A percentile compares a stretch with the other conserved stretches of the same genome.
These are phyloP conservation scores for Boletus reticulatus DNA, from an alignment of 768 basidiomycete genomes.

Conservation along the genomic window DNA sequence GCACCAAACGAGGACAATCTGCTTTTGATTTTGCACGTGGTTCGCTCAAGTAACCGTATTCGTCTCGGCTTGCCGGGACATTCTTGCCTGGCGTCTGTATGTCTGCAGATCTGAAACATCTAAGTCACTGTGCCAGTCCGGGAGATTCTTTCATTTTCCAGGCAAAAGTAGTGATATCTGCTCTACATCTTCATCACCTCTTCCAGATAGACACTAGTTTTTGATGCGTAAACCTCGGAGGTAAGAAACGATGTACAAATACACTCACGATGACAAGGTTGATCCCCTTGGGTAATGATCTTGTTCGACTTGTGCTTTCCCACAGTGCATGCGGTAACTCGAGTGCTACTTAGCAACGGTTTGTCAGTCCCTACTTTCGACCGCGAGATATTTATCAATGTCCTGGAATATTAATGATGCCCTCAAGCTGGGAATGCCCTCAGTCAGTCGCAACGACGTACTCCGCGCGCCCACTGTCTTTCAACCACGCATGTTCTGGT, in stretches of 20 bases:
- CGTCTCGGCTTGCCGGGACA: too few relatives aligned
- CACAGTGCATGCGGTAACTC: not conserved
- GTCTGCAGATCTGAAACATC: too few relatives aligned
- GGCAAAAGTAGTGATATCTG: not conserved
- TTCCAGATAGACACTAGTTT: not conserved
- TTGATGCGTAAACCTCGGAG: not conserved
- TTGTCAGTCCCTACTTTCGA: too few relatives aligned
- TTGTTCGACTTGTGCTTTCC: not conserved
- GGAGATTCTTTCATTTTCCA: not conserved
- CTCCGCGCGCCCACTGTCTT: not conserved
- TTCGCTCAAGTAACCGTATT: too few relatives aligned
- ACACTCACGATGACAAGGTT: not conserved
- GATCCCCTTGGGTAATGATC: not conserved
- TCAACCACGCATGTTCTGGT: not conserved
- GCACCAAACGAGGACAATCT: too few relatives aligned
- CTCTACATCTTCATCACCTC: conserved; percentile 1
- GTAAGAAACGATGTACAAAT: not conserved
- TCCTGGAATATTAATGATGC: too few relatives aligned
- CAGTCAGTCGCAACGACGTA: not conserved
- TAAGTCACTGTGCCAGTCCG: not conserved
- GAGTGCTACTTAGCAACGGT: not conserved
- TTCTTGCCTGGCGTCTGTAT: too few relatives aligned
- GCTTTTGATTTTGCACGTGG: too few relatives aligned
- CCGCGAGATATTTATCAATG: too few relatives aligned
- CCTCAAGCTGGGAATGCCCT: not conserved